Evolutionary conservation across 768 basidiomycete species (phyloP), one percentile per base, ranked within the genome.

Genomic region (Leucosporidium scottii): DNA sequence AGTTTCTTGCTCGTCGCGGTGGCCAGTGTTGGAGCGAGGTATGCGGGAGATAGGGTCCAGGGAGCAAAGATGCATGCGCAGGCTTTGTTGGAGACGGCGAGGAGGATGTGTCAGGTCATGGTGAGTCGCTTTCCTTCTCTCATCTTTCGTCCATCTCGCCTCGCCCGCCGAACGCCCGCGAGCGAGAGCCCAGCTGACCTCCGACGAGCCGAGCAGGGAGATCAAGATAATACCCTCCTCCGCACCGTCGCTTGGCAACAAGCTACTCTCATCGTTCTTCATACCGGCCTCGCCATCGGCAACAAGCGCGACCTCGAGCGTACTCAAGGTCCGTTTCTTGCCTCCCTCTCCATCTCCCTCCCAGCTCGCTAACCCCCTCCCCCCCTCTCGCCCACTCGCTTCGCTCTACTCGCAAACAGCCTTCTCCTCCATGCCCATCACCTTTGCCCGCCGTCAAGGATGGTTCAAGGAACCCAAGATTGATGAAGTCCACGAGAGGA

Each of bases 241-340:
- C 58, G 67, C 17, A 72, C 70, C 1, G 70, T 72, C 36, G 67
- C 70, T 5, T 72, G 70, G 70, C 66, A 68, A 31, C 67, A 68
- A 55, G 59, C 67, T 3, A 25, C 66, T n/a, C 36, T 68, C 10
- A 54, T 72, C 48, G 61, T 65, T 3, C 61, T 72, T 8, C 62
- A 66, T 54, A 61, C 61, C 21, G 70, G 70, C 18, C 68, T 72
- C 61, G 50, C 68, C n/a, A 68, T 64, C 47, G 70, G 70, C 31
- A 65, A 68, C 70, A 72, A 72, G 50, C 64, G 70, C 48, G 70
- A 72, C 49, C 64, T 72, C 28, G 70, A 72, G 48, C 44, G 67
- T 21, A 68, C 64, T 4, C 67, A 72, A 55, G 39, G 39, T 44
- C 13, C 39, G 39, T 44, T 13, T 6, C 57, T 61, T 66, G 15